These are phyloP conservation scores for Agroathelia rolfsii DNA, from an alignment of 1,284 basidiomycete genomes.

Conservation along the genomic window DNA sequence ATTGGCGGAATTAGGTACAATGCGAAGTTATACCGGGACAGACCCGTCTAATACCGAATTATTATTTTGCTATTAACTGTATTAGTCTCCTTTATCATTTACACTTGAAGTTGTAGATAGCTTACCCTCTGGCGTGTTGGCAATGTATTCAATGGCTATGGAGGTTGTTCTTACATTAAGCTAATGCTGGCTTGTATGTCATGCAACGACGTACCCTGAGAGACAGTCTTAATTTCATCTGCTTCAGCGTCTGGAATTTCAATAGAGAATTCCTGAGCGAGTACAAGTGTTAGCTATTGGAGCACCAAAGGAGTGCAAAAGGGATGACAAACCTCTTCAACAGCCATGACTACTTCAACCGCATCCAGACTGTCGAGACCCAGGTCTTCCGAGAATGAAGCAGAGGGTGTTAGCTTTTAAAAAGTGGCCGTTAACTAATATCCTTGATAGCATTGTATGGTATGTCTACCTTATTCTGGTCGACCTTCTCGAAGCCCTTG, in stretches of 20 bases:
- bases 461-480: constrained; percentile 62
- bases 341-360: constrained; percentile 98
- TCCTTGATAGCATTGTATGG: constrained; percentile 6
- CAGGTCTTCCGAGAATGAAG: constrained; percentile 83
- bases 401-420: constrained; percentile 57
- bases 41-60: too few species aligned
- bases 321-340: constrained; percentile 76
- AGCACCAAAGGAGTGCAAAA: constrained; percentile 3
- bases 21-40: too few species aligned
- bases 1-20: too few species aligned
- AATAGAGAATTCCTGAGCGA: constrained; percentile 68
- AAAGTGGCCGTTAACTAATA: too few species aligned
- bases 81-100: not conserved
- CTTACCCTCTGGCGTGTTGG: constrained; percentile 85
- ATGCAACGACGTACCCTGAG: constrained; percentile 59
- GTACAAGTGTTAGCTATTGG: not conserved
- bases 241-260: constrained; percentile 98
- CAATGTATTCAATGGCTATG: constrained; percentile 93
- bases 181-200: constrained; percentile 10
- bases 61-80: too few species aligned
- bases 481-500: constrained; percentile 93
- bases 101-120: constrained; percentile 5
- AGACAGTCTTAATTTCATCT: constrained; percentile 93
- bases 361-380: constrained; percentile 95
- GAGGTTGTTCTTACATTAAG: constrained; percentile 10